Evolutionary conservation across 2,329 filamentous ascomycete genomes (phyloP).

Genomic region (Onygenales sp.): DNA sequence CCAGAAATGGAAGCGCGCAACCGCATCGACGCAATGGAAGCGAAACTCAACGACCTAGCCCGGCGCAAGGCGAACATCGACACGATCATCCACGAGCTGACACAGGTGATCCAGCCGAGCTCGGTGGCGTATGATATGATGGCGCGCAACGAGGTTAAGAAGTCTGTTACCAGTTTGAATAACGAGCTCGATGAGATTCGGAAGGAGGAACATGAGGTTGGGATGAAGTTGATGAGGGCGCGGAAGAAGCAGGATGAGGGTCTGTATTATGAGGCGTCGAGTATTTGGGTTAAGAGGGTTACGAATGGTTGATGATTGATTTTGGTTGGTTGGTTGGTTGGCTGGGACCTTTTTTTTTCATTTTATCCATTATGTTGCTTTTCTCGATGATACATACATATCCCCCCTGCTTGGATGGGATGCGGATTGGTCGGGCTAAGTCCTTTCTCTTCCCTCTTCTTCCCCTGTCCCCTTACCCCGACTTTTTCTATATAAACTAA

Average conservation of each 20-base stretch:
- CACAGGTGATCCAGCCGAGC: constrained; percentile 62
- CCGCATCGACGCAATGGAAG: constrained; percentile 58
- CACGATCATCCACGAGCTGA: constrained; percentile 66
- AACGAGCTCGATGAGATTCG: constrained; percentile 62
- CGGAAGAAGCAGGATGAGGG: constrained; percentile 63
- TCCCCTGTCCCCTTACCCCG: too few species aligned
- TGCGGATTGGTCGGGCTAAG: too few species aligned
- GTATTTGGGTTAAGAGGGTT: constrained; percentile 69
- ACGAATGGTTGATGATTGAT: constrained; percentile 41
- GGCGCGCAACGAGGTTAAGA: constrained; percentile 45
- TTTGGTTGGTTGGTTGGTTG: background rate
- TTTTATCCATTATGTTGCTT: too few species aligned
- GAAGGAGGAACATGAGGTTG: constrained; percentile 68
- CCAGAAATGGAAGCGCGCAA: constrained; percentile 52
- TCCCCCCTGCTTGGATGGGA: too few species aligned
- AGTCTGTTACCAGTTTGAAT: constrained; percentile 57
- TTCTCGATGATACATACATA: too few species aligned
- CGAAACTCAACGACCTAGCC: constrained; percentile 54
- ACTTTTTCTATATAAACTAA: too few species aligned
- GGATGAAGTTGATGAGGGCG: constrained; percentile 62
- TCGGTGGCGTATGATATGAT: constrained; percentile 59
- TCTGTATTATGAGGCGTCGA: constrained; percentile 40
- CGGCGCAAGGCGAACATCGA: constrained; percentile 63
- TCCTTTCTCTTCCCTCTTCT: too few species aligned
- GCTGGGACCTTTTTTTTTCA: background rate